Conservation (phyloP, 495 filamentous ascomycete genomes). For the Podospora sp. region DNA sequence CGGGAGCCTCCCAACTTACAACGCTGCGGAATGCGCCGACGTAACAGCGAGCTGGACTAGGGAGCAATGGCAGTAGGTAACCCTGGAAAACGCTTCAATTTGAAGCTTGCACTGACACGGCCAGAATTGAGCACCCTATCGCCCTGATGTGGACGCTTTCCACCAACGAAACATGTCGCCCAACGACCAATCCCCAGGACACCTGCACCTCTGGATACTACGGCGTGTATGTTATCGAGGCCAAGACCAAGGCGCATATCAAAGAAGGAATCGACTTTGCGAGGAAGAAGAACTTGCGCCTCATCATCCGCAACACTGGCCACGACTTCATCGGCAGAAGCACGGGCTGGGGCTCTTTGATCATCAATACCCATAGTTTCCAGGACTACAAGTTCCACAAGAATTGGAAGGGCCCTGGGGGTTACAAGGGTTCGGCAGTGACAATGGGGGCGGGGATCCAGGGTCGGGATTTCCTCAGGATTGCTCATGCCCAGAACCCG, state of each 20-base stretch:
- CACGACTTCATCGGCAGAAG: constrained; percentile 55
- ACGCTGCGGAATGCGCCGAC: constrained; percentile 32
- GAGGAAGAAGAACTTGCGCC: constrained; percentile 51
- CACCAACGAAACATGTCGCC: constrained; percentile 45
- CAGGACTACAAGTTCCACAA: constrained; percentile 44
- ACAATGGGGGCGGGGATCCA: constrained; percentile 58
- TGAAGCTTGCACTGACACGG: not conserved
- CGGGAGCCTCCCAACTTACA: constrained; percentile 34
- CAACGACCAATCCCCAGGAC: constrained; percentile 47
- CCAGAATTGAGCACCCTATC: not conserved
- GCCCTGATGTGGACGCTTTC: constrained; percentile 37
- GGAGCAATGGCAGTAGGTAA: constrained; percentile 35
- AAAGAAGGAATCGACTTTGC: constrained; percentile 49
- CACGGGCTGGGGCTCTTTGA: constrained; percentile 54
- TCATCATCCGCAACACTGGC: constrained; percentile 62
- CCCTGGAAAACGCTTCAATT: not conserved
- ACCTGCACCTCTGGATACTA: constrained; percentile 62
- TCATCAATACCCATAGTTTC: constrained; percentile 62
- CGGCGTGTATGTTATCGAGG: constrained; percentile 46
- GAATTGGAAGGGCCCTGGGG: constrained; percentile 39
- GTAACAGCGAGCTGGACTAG: constrained; percentile 28
- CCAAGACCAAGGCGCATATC: constrained; percentile 41
- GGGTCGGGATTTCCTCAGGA: constrained; percentile 46
- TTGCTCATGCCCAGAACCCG: constrained; percentile 29
- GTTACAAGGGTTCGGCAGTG: constrained; percentile 34